Evolutionary conservation across 495 filamentous ascomycete genomes (phyloP), one percentile per base, ranked within the genome.

Genomic region (Platismatia glauca): DNA sequence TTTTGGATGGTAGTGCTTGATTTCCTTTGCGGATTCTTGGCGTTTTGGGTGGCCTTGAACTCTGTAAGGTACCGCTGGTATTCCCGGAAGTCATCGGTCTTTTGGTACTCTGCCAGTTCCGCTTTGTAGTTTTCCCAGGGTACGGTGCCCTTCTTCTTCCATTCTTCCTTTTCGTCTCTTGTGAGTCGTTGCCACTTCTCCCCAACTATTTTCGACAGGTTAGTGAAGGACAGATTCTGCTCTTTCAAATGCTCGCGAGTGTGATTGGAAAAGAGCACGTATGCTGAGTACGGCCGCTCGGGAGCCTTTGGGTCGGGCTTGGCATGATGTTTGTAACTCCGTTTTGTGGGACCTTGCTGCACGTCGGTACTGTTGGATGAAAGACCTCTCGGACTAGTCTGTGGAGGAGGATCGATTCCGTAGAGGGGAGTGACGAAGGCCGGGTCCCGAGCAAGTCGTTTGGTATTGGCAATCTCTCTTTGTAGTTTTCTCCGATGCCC

Each of bases 401-500:
- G 27, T 56, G 58, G 48, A 20, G 9, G 15, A 27, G 43, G n/a
- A 20, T 31, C 24, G 16, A 44, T 43, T 15, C 58, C 50, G 12
- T 63, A 65, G 13, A 57, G 22, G n/a, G 59, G 59, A 31, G 18
- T 43, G 37, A 59, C 52, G 44, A 58, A 50, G 13, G 59, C 52
- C 22, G 55, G 44, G 27, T 27, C 38, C 16, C 50, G 58, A 41
- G 48, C 55, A 11, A 58, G 48, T 27, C 57, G 31, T 53, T 59
- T 57, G 33, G 62, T 57, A 33, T 63, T 64, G 5, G 63, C 67
- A 58, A 70, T 69, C 55, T 70, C 67, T 46, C 59, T 59, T 59
- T 70, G 68, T 59, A 70, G 50, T 38, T 63, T 69, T 52, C 68
- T 61, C 31, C 68, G 53, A 62, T 70, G 68, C 11, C 66, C 68